Evolutionary conservation across 2,329 filamentous ascomycete species (phyloP).

Genomic region (Colletotrichum coccodes): DNA sequence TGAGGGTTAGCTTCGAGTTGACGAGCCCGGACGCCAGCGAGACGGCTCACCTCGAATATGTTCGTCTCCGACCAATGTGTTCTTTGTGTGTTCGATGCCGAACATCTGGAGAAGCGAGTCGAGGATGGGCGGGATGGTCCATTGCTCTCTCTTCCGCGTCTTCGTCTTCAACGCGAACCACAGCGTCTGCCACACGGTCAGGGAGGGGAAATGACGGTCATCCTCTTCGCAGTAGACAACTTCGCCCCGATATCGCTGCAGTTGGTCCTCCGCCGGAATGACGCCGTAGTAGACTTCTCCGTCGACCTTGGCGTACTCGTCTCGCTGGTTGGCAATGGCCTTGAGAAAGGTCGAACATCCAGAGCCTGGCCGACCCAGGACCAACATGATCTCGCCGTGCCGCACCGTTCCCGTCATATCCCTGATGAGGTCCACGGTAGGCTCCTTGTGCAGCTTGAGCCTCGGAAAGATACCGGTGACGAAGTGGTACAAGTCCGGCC

Average conservation of each 20-base stretch:
- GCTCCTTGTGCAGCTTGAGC: slow-evolving; percentile 36
- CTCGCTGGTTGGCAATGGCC: slow-evolving; percentile 76
- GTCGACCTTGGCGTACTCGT: slow-evolving; percentile 71
- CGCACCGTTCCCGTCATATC: slow-evolving; percentile 48
- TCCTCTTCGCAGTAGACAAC: slow-evolving; percentile 84
- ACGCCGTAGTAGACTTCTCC: slow-evolving; percentile 80
- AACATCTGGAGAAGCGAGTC: slow-evolving; percentile 81
- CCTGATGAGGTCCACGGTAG: slow-evolving; percentile 40
- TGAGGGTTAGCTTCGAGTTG: background rate
- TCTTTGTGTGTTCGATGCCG: slow-evolving; percentile 78
- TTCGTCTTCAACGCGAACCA: slow-evolving; percentile 81
- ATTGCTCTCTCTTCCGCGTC: slow-evolving; percentile 73
- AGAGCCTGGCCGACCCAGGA: slow-evolving; percentile 75
- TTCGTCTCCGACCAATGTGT: slow-evolving; percentile 81
- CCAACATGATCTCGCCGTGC: slow-evolving; percentile 50
- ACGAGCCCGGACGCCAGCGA: background rate
- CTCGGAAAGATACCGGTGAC: slow-evolving; percentile 54
- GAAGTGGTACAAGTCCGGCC: slow-evolving; percentile 79
- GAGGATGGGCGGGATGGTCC: slow-evolving; percentile 75
- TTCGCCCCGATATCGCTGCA: slow-evolving; percentile 77
- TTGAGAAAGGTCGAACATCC: slow-evolving; percentile 84
- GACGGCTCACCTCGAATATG: slow-evolving; percentile 65
- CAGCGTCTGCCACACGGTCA: slow-evolving; percentile 83
- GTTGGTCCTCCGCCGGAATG: slow-evolving; percentile 74
- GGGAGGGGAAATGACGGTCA: slow-evolving; percentile 77